Evolutionary conservation across 2,329 filamentous ascomycete species (phyloP), one percentile per base, ranked within the genome.

Genomic region (Ceratocystis lukuohia): DNA sequence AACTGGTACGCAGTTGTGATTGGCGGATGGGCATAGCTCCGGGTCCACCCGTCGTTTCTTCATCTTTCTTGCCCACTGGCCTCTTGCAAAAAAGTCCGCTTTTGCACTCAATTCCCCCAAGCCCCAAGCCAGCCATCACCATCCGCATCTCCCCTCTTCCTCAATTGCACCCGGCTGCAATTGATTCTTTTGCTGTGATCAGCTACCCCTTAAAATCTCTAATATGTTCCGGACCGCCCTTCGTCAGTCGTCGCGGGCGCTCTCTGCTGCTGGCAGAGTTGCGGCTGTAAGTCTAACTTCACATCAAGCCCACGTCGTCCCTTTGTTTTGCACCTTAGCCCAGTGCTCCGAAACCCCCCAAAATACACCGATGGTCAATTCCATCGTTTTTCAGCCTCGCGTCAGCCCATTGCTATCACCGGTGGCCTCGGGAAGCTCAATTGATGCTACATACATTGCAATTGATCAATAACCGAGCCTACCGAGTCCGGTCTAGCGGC

Each of bases 151-250:
- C 70, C 65, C 72, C 70, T 74, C 76, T 75, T 77, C 76, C 69
- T 71, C 83, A 84, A 82, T 84, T 84, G 82, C 81, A 79, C 77
- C 73, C 73, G 70, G 76, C 76, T 80, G 83, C 83, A 85, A 84
- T 86, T 86, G 84, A 79, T 79, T 78, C 77, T 77, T 76, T 77
- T 78, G 74, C 75, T 68, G 66, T 68, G 66, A 66, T 65, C 66
- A 68, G 66, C 66, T 68, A 68, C 66, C 66, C 62, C 64, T 64
- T 59, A 70, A 66, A 41, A 66, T 63, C 68, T 62, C 74, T 73
- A 83, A 78, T 82, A 96, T 97, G 93, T 96, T 96, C 86, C 91
- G 93, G 83, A 96, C 89, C 87, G 92, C 93, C 84, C 85, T 97
- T 82, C 87, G 92, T 84, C 91, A 96, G 85, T 95, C 91, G 80